phyloP scores from a whole-genome alignment of 331 rosid genomes.

The Rhamnella rubrinervis region DNA sequence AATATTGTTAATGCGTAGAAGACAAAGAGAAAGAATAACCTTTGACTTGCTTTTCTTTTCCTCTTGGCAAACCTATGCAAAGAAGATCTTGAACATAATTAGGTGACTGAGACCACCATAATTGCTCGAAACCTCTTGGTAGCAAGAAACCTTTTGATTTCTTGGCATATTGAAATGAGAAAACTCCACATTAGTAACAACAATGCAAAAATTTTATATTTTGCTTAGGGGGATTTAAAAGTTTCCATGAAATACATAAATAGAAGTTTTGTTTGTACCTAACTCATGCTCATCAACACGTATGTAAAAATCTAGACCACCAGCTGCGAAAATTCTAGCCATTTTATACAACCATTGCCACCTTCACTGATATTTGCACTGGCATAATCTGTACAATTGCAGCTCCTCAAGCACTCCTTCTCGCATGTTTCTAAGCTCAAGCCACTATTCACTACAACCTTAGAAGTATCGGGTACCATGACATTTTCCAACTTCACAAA shows the following conservation, averaged over 20 bases:
- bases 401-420: conserved; percentile 36
- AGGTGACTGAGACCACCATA: neutral
- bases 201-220: no score
- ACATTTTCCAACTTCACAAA: conserved; percentile 29
- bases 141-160: neutral
- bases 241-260: neutral
- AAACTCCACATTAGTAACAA: neutral
- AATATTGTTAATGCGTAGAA: no score
- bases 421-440: conserved; percentile 34
- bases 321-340: conserved; percentile 29
- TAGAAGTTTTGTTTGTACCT: conserved; percentile 10
- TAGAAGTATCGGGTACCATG: conserved; percentile 40
- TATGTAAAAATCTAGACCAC: conserved; percentile 37
- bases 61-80: neutral
- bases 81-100: conserved; percentile 15
- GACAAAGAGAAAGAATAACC: neutral
- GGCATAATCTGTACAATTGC: conserved; percentile 42
- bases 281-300: conserved; percentile 44
- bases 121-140: conserved; percentile 14
- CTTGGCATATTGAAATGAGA: conserved; percentile 26
- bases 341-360: conserved; percentile 39
- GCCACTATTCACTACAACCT: conserved; percentile 3
- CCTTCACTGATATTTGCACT: conserved; percentile 30
- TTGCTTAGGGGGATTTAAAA: neutral
- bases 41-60: conserved; percentile 17